A percentile compares a stretch with the other conserved stretches of the same genome.
phyloP scores from a whole-genome alignment of 2,329 filamentous ascomycete genomes.

The Pseudogymnoascus sp. region DNA sequence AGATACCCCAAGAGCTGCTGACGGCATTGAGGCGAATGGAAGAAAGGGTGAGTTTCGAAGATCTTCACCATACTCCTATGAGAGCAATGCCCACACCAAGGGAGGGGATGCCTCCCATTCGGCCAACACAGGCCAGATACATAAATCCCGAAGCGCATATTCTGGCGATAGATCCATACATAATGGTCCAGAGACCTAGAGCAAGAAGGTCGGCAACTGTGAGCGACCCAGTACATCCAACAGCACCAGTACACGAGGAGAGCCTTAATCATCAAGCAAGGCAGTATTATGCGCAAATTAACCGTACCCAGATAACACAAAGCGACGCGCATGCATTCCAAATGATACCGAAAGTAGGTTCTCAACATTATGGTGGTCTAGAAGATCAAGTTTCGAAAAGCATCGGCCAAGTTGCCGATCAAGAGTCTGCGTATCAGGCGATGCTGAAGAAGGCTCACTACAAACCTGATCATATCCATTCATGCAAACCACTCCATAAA shows the following conservation, averaged over 20 bases:
- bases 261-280: background rate
- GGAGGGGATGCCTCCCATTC: background rate
- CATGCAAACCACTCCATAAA: background rate
- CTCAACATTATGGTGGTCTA: background rate
- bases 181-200: background rate
- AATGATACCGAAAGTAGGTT: background rate
- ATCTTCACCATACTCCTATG: background rate
- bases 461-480: background rate
- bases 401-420: background rate
- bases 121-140: background rate
- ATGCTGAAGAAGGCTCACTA: slow-evolving; percentile 7
- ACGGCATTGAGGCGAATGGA: no score
- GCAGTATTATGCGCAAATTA: background rate
- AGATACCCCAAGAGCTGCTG: no score
- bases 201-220: background rate
- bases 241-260: background rate
- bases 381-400: background rate
- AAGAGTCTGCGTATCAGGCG: background rate
- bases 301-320: background rate
- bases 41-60: background rate
- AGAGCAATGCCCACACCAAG: background rate
- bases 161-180: background rate
- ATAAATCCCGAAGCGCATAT: background rate
- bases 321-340: background rate
- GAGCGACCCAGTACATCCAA: background rate